Evolutionary conservation across 805 yeast genomes (phyloP).

Genomic region (Ogataea naganishii): DNA sequence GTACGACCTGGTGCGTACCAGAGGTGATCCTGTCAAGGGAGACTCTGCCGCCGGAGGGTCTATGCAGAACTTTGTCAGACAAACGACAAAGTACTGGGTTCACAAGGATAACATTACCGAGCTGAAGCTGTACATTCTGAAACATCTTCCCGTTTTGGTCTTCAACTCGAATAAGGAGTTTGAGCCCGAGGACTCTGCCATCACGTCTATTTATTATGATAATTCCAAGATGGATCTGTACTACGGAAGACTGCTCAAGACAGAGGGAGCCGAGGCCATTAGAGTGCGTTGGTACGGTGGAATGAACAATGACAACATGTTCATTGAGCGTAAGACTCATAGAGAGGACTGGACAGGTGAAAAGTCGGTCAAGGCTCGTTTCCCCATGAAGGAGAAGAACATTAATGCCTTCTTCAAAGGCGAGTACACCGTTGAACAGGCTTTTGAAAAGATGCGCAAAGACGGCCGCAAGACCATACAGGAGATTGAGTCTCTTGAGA

Average conservation of each 20-base stretch:
- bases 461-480: constrained; percentile 83
- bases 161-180: constrained; percentile 96
- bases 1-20: constrained; percentile 88
- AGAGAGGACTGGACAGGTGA: constrained; percentile 99
- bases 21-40: constrained; percentile 92
- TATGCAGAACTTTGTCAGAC: constrained; percentile 97
- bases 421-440: constrained; percentile 77
- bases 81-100: constrained; percentile 98
- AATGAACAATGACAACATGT: constrained; percentile 84
- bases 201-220: constrained; percentile 94
- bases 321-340: constrained; percentile 96
- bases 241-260: constrained; percentile 89
- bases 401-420: constrained; percentile 83
- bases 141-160: constrained; percentile 94
- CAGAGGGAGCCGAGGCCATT: constrained; percentile 98
- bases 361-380: constrained; percentile 96
- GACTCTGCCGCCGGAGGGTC: constrained; percentile 97
- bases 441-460: constrained; percentile 84
- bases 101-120: constrained; percentile 92
- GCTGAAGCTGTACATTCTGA: constrained; percentile 81
- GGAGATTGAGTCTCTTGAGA: constrained; percentile 88
- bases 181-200: constrained; percentile 89
- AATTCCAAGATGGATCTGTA: constrained; percentile 83
- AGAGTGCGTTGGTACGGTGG: constrained; percentile 99
- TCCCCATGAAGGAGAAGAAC: constrained; percentile 83